Evolutionary conservation across 306 rosid species (phyloP).

Genomic region (Cicer yamashitae): DNA sequence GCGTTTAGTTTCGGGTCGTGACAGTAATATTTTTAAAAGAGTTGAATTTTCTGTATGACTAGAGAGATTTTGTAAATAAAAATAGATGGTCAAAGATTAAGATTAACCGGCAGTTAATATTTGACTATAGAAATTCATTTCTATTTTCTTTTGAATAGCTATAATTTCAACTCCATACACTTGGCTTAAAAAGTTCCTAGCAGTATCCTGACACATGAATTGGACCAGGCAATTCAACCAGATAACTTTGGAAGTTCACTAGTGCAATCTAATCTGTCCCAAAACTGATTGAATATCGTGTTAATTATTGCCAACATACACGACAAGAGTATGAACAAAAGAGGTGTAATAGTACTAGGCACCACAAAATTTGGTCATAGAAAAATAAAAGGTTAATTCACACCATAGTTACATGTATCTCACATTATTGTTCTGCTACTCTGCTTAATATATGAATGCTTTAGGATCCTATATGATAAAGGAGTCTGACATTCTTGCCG

Average conservation of each 20-base stretch:
- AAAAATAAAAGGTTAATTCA: not conserved
- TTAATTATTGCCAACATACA: constrained; percentile 30
- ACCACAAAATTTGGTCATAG: not conserved
- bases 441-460: constrained; percentile 33
- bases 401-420: constrained; percentile 13
- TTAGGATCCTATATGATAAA: constrained; percentile 39
- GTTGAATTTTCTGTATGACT: too few relatives aligned
- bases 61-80: too few relatives aligned
- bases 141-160: too few relatives aligned
- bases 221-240: not conserved
- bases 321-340: constrained; percentile 21
- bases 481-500: constrained; percentile 30
- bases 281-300: not conserved
- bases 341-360: not conserved
- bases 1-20: too few relatives aligned
- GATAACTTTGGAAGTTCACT: not conserved
- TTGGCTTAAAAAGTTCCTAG: not conserved
- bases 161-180: not conserved
- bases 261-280: constrained; percentile 20
- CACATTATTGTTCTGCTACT: constrained; percentile 34
- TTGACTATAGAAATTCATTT: too few relatives aligned
- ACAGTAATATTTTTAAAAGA: too few relatives aligned
- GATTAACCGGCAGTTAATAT: too few relatives aligned
- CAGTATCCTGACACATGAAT: not conserved
- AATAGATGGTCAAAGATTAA: too few relatives aligned